Evolutionary conservation across 305 asterid species (phyloP).

Genomic region (Striga hermonthica): DNA sequence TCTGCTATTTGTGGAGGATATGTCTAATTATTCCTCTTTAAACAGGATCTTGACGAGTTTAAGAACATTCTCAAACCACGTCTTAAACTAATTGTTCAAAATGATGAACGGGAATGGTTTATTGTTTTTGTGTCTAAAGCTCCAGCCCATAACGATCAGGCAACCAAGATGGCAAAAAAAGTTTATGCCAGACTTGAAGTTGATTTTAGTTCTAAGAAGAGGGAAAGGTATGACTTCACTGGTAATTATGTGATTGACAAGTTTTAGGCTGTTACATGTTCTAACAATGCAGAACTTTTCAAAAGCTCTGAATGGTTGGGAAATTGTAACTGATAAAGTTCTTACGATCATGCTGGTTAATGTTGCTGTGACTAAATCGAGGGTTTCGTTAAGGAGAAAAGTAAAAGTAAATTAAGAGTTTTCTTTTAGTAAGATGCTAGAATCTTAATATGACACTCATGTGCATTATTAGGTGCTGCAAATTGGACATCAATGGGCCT

Average conservation of each 20-base stretch:
- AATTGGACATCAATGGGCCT: slow-evolving; percentile 79
- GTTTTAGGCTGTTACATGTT: slow-evolving; percentile 19
- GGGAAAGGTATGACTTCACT: slow-evolving; percentile 69
- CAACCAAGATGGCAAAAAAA: slow-evolving; percentile 95
- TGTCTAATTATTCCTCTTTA: slow-evolving; percentile 25
- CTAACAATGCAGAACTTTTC: slow-evolving; percentile 17
- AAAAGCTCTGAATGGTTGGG: slow-evolving; percentile 19
- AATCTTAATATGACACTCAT: slow-evolving; percentile 30
- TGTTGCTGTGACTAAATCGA: slow-evolving; percentile 1
- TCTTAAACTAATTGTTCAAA: slow-evolving; percentile 92
- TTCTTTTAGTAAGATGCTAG: slow-evolving; percentile 14
- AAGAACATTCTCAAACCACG: slow-evolving; percentile 98
- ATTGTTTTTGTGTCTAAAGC: slow-evolving; percentile 93
- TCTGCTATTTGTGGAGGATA: slow-evolving; percentile 19
- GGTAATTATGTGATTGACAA: slow-evolving; percentile 21
- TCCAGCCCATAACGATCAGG: slow-evolving; percentile 89
- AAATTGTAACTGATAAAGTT: slow-evolving; percentile 12
- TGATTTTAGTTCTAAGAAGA: slow-evolving; percentile 94
- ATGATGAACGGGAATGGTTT: slow-evolving; percentile 98
- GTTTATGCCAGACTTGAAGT: slow-evolving; percentile 91
- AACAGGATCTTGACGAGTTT: slow-evolving; percentile 96
- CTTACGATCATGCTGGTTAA: slow-evolving; percentile 21
- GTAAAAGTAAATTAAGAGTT: slow-evolving; percentile 10
- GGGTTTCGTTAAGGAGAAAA: slow-evolving; percentile 19
- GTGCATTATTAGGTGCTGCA: slow-evolving; percentile 78